Base-by-base conservation (phyloP, 2,329 filamentous ascomycete species). In the Calonectria pteridis region DNA sequence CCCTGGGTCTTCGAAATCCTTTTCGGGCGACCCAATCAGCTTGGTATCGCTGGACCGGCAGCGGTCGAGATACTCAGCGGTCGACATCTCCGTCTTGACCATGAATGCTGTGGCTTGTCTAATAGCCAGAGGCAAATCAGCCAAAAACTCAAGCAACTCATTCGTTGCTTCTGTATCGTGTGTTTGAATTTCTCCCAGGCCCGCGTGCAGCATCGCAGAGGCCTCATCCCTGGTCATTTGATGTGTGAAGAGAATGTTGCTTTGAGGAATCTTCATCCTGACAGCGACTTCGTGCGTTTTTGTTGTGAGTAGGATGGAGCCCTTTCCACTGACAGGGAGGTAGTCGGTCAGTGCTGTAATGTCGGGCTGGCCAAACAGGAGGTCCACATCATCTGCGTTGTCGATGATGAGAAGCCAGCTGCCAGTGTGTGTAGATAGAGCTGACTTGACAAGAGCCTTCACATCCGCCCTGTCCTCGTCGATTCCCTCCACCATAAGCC, bases 341-440 rank as follows among this genome's bases (percentile, higher is more conserved):
- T 81, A 81, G 9, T 82, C 63, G 33, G 35, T 40, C 33, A 62
- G 16, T 9, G 55, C 35, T 1, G 49, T 49, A 2, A 84, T 74
- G 10, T 66, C 9, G 7, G 74, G 40, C 10, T 69, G 10, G 29
- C 75, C 76, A 50, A 82, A 79, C 0, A 85, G 67, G 2, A 86
- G 69, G 1, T 82, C 71, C 5, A 63, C 62, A 69, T 88, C 84
- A 68, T 88, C 85, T 16, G 84, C 85, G 64, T 87, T 88, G 69
- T 89, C 86, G 26, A 88, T 65, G 51, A 89, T 79, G 53, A 88
- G 70, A 3, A 88, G 78, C 87, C 86, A 88, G 1, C 73, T 71
- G 1, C 81, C 79, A 2, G 59, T 71, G 16, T 40, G 71, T 28
- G 79, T 66, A 40, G 79, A 83, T 1, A 88, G 71, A 11, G 75